Conservation (phyloP, 495 filamentous ascomycete genomes). For the Penicillium dipodomyicola region DNA sequence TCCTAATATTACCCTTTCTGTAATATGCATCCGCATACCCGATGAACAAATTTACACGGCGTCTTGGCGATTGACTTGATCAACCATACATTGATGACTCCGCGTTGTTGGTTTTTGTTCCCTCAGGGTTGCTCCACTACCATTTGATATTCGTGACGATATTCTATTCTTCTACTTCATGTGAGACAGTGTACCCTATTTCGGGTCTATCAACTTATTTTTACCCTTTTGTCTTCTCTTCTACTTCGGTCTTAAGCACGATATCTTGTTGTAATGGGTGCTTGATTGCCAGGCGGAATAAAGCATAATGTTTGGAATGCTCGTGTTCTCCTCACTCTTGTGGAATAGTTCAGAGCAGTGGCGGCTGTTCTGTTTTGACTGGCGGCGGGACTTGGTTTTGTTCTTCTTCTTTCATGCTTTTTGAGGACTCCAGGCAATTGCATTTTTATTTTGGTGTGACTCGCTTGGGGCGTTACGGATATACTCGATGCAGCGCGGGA, state of each 20-base stretch:
- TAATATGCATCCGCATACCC: slow-evolving; percentile 19
- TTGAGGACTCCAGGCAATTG: neutral
- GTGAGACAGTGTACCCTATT: neutral
- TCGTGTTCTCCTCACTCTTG: neutral
- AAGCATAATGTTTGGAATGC: neutral
- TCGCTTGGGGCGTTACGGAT: neutral
- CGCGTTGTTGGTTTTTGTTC: slow-evolving; percentile 1
- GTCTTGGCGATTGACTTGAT: slow-evolving; percentile 16
- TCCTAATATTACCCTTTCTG: slow-evolving; percentile 8
- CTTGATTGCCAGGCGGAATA: neutral
- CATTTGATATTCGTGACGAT: neutral
- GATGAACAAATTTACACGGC: slow-evolving; percentile 14
- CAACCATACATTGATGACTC: slow-evolving; percentile 10
- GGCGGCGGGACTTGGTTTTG: neutral
- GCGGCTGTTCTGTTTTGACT: neutral
- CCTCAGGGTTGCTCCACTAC: neutral
- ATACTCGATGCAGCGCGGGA: neutral
- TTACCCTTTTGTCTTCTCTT: neutral
- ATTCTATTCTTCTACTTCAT: neutral
- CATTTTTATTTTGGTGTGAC: neutral
- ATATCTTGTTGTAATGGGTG: neutral
- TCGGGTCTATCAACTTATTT: neutral
- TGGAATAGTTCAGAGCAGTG: neutral
- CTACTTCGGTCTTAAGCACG: neutral
- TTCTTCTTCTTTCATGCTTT: neutral